phyloP scores from a whole-genome alignment of 768 basidiomycete species.

The Suillus decipiens region DNA sequence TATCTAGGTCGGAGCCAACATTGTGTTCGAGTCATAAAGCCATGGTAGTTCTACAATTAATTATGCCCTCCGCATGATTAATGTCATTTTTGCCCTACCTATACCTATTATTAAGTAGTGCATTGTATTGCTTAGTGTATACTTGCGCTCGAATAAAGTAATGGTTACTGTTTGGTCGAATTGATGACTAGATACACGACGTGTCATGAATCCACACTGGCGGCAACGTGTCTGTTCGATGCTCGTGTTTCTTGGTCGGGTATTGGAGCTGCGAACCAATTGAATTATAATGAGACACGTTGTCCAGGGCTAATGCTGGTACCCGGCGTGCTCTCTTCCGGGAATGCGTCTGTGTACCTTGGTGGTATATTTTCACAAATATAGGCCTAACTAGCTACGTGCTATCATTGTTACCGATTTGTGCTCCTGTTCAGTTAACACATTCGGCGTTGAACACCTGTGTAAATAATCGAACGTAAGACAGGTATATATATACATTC shows the following conservation, averaged over 20 bases:
- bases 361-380: too few species aligned
- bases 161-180: too few species aligned
- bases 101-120: background rate
- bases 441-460: conserved; percentile 74
- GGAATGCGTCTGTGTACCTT: too few species aligned
- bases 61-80: conserved; percentile 9
- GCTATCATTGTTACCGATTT: conserved; percentile 78
- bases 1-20: conserved; percentile 64
- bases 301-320: too few species aligned
- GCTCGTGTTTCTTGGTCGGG: too few species aligned
- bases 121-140: background rate
- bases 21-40: conserved; percentile 70
- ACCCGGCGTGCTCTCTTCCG: too few species aligned
- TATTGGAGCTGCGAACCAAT: too few species aligned
- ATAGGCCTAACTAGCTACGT: too few species aligned
- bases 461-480: background rate
- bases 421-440: conserved; percentile 78
- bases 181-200: too few species aligned
- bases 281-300: too few species aligned
- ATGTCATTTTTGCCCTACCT: background rate
- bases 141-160: background rate
- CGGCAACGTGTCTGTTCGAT: too few species aligned
- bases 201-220: too few species aligned
- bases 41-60: conserved; percentile 18
- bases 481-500: background rate